These are phyloP conservation scores for Gnomoniopsis sp. DNA, from an alignment of 2,329 filamentous ascomycete species.

Conservation along the genomic window DNA sequence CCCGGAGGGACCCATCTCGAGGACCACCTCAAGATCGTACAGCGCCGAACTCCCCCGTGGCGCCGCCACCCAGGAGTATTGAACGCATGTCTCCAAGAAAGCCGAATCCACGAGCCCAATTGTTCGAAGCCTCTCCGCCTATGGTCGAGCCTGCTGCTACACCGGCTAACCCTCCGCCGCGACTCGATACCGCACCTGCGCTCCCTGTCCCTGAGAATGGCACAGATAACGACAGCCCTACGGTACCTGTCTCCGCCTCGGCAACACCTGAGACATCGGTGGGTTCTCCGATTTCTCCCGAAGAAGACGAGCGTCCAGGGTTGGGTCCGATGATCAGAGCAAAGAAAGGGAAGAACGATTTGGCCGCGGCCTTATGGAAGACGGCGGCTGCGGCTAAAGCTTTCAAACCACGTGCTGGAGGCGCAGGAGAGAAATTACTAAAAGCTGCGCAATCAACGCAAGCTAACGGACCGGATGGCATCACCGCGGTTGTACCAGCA, in stretches of 20 bases:
- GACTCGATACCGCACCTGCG: conserved; percentile 10
- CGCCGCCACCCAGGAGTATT: conserved; percentile 47
- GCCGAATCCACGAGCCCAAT: conserved; percentile 33
- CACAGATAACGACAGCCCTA: conserved; percentile 6
- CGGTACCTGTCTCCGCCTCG: conserved; percentile 20
- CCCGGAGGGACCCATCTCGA: conserved; percentile 36
- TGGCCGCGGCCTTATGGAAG: conserved; percentile 75
- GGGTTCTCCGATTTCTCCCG: conserved; percentile 27
- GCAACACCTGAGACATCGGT: conserved; percentile 21
- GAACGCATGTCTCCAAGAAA: conserved; percentile 46
- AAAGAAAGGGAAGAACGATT: conserved; percentile 68
- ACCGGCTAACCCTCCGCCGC: conserved; percentile 6
- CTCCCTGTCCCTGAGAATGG: conserved; percentile 12
- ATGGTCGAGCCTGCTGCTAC: conserved; percentile 31
- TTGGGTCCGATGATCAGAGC: conserved; percentile 89
- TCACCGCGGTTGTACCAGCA: conserved; percentile 82
- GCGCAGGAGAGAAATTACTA: conserved; percentile 67
- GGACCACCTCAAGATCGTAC: conserved; percentile 4
- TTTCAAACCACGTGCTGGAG: conserved; percentile 86
- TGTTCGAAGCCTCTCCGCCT: conserved; percentile 28
- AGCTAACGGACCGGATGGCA: conserved; percentile 78
- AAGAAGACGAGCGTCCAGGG: conserved; percentile 60
- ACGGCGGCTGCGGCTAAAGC: conserved; percentile 67
- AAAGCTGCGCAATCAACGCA: conserved; percentile 55
- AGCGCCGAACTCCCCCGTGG: conserved; percentile 15